Evolutionary conservation across 148 eudicot genomes (phyloP).

Genomic region (Fagopyrum tataricum): DNA sequence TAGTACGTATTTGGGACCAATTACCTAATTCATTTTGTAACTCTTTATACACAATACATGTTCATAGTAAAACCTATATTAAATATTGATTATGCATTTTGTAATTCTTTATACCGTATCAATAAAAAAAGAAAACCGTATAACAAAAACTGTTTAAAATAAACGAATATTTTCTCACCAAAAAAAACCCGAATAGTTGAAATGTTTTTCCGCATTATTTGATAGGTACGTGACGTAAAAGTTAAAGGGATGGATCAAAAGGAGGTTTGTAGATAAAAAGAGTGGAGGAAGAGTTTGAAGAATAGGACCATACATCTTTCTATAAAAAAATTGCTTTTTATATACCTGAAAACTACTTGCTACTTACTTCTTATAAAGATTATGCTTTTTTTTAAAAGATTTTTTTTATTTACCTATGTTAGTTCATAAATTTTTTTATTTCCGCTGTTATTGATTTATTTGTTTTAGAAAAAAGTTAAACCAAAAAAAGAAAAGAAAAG

Average conservation of each 20-base stretch:
- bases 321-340: neutral
- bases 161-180: too few relatives aligned
- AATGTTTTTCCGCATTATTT: neutral
- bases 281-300: neutral
- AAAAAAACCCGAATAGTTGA: too few relatives aligned
- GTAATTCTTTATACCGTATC: too few relatives aligned
- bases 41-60: too few relatives aligned
- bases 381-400: neutral
- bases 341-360: slow-evolving; percentile 2
- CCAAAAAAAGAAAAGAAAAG: too few relatives aligned
- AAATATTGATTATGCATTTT: neutral
- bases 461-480: too few relatives aligned
- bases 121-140: too few relatives aligned
- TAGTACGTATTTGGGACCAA: too few relatives aligned
- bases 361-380: neutral
- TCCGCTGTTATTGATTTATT: too few relatives aligned
- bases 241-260: slow-evolving; percentile 5
- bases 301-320: neutral
- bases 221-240: neutral
- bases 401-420: neutral
- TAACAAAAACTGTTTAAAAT: too few relatives aligned
- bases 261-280: slow-evolving; percentile 9
- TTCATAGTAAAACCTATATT: too few relatives aligned
- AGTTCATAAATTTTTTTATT: neutral
- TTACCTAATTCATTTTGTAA: too few relatives aligned